Evolutionary conservation across 352 stramenopile species (phyloP), one percentile per base, ranked within the genome.

Genomic region (Globisporangium sylvaticum): DNA sequence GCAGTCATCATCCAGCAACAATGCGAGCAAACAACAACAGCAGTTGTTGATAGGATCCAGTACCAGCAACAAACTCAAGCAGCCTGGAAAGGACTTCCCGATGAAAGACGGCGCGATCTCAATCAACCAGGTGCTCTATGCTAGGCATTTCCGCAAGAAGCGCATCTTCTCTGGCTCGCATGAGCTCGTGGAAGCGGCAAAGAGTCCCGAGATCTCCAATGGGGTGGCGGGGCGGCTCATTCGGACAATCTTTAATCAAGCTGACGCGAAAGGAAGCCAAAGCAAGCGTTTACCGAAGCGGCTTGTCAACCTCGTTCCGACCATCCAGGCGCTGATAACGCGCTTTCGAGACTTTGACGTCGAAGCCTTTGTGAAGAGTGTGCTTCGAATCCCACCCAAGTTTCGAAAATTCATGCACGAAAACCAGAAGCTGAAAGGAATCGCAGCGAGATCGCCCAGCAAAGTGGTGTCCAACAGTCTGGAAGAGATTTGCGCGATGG

Each of bases 81-180:
- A 37, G 54, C 25, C 24, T 8, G 27, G 25, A 31, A 32, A 31
- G 2, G 24, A 50, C 25, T 34, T 66, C 22, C 31, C 18, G 58
- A 39, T 32, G 25, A 46, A 59, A 42, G n/a, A 39, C 22, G 62
- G 22, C n/a, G 27, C 25, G 32, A 61, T 81, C 0, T 87, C 81
- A 8, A 88, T 91, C 58, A 91, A 91, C 27, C 64, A 82, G 3
- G 78, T 88, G 20, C 75, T 92, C 55, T 92, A 91, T 63, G 78
- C 82, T 9, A 72, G 80, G 2, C 71, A 76, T 52, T 78, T 79
- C 24, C 67, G 62, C 29, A 71, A 68, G 63, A 71, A 77, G n/a
- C 60, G 65, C 10, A 48, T 83, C 2, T 89, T 87, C 39, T 53
- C 68, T 8, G 71, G 24, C 6, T 79, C 77, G 0, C 66, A 89